These are phyloP conservation scores for Paxillus involutus DNA, from an alignment of 768 basidiomycete species.

Conservation along the genomic window DNA sequence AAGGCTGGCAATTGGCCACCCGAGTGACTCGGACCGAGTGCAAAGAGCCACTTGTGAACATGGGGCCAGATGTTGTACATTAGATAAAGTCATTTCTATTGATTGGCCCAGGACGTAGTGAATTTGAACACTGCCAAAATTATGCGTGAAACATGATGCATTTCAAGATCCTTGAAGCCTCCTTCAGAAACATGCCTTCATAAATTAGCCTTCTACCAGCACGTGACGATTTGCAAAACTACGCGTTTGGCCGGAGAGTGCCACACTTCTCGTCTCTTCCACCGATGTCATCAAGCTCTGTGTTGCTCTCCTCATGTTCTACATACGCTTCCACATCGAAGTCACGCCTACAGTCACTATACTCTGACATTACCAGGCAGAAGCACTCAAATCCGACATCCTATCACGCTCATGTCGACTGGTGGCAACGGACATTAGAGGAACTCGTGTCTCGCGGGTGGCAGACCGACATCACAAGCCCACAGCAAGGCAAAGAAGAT, in stretches of 20 bases:
- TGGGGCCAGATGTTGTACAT: not conserved
- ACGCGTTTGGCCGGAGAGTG: slow-evolving; percentile 2
- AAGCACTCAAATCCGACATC: slow-evolving; percentile 82
- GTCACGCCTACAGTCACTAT: slow-evolving; percentile 73
- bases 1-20: slow-evolving; percentile 20
- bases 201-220: not conserved
- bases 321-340: slow-evolving; percentile 30
- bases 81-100: not conserved
- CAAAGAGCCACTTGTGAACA: not conserved
- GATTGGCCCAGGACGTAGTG: not conserved
- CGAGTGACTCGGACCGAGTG: slow-evolving; percentile 6
- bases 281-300: slow-evolving; percentile 18
- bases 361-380: slow-evolving; percentile 85
- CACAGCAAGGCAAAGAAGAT: slow-evolving; percentile 10
- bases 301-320: slow-evolving; percentile 23
- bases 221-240: slow-evolving; percentile 11
- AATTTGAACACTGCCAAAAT: not conserved
- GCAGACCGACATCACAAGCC: slow-evolving; percentile 34
- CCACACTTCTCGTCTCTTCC: not conserved
- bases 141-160: too few relatives aligned
- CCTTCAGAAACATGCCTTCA: too few relatives aligned
- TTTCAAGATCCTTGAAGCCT: too few relatives aligned
- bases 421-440: slow-evolving; percentile 81
- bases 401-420: slow-evolving; percentile 77
- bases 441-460: slow-evolving; percentile 57